Conservation (phyloP, 352 stramenopile genomes). For the Pythium chondricola region DNA sequence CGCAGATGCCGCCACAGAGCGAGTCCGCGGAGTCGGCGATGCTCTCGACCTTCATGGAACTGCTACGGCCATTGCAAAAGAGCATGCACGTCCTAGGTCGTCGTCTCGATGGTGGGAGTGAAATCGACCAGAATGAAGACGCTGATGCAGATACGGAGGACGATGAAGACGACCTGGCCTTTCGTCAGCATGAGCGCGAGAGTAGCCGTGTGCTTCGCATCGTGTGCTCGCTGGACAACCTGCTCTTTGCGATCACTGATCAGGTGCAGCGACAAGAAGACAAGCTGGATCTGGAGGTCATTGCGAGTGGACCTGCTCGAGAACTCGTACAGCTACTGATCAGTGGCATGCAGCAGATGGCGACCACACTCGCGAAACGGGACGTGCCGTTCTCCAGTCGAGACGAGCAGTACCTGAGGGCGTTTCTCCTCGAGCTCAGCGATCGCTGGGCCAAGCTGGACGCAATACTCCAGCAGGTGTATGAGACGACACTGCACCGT, state of each 20-base stretch:
- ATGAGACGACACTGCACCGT: conserved; percentile 1
- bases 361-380: not conserved
- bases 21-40: no score
- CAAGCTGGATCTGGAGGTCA: conserved; percentile 33
- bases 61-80: conserved; percentile 47
- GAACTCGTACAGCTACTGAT: conserved; percentile 43
- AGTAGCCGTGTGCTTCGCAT: conserved; percentile 53
- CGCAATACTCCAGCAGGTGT: conserved; percentile 1
- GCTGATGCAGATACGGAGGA: conserved; percentile 24
- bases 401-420: conserved; percentile 14
- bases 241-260: conserved; percentile 46
- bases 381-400: conserved; percentile 9
- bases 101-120: conserved; percentile 5
- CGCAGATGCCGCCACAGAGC: no score
- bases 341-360: conserved; percentile 42
- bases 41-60: conserved; percentile 32
- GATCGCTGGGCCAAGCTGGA: conserved; percentile 14
- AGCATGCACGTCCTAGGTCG: conserved; percentile 22
- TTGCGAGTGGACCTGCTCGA: conserved; percentile 35
- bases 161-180: not conserved
- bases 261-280: conserved; percentile 33
- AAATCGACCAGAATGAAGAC: conserved; percentile 35
- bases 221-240: conserved; percentile 61
- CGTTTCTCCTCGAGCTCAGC: conserved; percentile 17
- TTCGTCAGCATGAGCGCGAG: conserved; percentile 40